Base-by-base conservation (phyloP, 371 early-diverging fungal genomes). In the Gilbertella persicaria region DNA sequence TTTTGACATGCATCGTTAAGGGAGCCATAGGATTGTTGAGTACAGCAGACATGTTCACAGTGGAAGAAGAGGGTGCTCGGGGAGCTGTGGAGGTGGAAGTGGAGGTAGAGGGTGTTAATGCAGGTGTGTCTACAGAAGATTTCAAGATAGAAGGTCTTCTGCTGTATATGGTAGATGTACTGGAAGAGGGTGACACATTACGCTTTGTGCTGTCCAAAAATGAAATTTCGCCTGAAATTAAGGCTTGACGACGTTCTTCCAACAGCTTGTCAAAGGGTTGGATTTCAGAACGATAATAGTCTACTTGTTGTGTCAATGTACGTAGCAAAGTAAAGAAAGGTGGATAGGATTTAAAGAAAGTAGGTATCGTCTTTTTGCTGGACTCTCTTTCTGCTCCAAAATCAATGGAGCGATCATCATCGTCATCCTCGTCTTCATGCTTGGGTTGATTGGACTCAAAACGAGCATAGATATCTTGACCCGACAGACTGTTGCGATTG, bases 241-340 rank as follows among this genome's bases (percentile, higher is more conserved):
- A 58, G 3, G 67, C 66, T 30, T 74, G 64, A 17, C 87, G 69
- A 29, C 85, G 79, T 38, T 86, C 82, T 24, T 81, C 67, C 23
- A 86, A 57, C 16, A 75, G 66, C 35, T 73, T 62, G 49, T 83
- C 83, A 65, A 86, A 86, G 1, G 55, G 58, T 20, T 75, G 75
- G 23, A 84, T 71, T 28, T 82, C 83, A 5, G 84, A 80, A 4
- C 87, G 80, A 63, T 86, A 86, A 49, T 75, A 86, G 45, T 81
- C 83, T n/a, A 86, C 77, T 53, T 86, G 85, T 45, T 86, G 80
- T 2, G 84, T 84, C 25, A 86, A 48, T 1, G 83, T 84, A 40
- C 73, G 80, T 26, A 86, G 68, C 41, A 86, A 60, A 0, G 85
- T 83, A 52, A 84, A 86, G 46, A 86, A 77, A 0, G 83, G 81